A percentile compares a stretch with the other conserved stretches of the same genome.
Evolutionary conservation across 176 grass and related monocot genomes (phyloP).

Genomic region (Eragrostis nindensis): DNA sequence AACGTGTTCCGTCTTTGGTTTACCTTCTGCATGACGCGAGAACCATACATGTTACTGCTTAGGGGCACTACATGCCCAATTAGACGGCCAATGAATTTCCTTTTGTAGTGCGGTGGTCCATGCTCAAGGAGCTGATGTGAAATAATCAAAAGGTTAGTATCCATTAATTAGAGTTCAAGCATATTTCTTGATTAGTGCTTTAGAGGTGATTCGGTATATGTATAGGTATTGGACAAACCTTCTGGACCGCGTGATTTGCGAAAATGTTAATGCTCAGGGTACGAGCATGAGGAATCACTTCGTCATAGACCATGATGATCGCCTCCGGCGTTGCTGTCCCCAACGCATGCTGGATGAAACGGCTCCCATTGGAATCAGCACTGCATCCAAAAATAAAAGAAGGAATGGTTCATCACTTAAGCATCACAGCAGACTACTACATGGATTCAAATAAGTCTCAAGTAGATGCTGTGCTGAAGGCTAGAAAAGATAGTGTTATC

Average conservation of each 20-base stretch:
- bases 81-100: slow-evolving; percentile 45
- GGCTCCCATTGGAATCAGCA: slow-evolving; percentile 35
- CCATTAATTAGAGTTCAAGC: neutral
- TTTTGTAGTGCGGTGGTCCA: slow-evolving; percentile 43
- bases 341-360: slow-evolving; percentile 48
- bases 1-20: neutral
- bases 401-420: neutral
- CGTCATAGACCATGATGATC: slow-evolving; percentile 52
- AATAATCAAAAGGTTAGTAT: slow-evolving; percentile 3
- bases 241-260: slow-evolving; percentile 58
- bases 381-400: slow-evolving; percentile 27
- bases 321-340: slow-evolving; percentile 44
- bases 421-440: neutral
- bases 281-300: slow-evolving; percentile 32
- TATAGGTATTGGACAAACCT: slow-evolving; percentile 39
- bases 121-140: slow-evolving; percentile 54
- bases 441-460: neutral
- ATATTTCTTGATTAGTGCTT: neutral
- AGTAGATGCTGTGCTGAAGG: neutral
- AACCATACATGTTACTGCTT: slow-evolving; percentile 49
- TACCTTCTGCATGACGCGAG: slow-evolving; percentile 65
- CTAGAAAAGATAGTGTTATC: neutral
- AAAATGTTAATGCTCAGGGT: slow-evolving; percentile 43
- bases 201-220: neutral
- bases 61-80: slow-evolving; percentile 40